Evolutionary conservation across 1,139 yeast species (phyloP).

Genomic region (Waltiozyma sp.): DNA sequence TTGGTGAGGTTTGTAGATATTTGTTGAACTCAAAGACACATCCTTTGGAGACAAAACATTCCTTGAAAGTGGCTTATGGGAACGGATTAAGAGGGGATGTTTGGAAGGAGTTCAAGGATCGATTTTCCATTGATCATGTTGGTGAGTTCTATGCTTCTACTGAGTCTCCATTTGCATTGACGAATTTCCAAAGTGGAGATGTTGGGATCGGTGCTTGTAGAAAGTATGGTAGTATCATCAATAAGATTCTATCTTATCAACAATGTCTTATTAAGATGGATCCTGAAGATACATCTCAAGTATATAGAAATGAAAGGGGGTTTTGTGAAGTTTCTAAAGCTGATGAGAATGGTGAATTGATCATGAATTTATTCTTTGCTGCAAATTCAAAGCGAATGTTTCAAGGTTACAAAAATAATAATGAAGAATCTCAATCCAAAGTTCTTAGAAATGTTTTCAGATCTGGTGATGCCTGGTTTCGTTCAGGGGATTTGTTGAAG

Average conservation of each 20-base stretch:
- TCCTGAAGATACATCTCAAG: slow-evolving; percentile 64
- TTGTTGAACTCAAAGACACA: slow-evolving; percentile 54
- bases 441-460: slow-evolving; percentile 60
- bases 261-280: slow-evolving; percentile 67
- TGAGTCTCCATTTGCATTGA: slow-evolving; percentile 87
- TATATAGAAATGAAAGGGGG: slow-evolving; percentile 65
- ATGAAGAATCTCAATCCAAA: slow-evolving; percentile 69
- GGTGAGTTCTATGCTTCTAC: slow-evolving; percentile 95
- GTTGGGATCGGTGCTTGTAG: slow-evolving; percentile 87
- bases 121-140: slow-evolving; percentile 65
- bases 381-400: slow-evolving; percentile 57
- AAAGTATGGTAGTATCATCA: slow-evolving; percentile 62
- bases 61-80: slow-evolving; percentile 70
- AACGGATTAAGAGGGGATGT: slow-evolving; percentile 91
- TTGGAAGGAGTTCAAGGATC: slow-evolving; percentile 68
- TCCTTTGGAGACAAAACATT: slow-evolving; percentile 57
- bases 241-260: slow-evolving; percentile 39
- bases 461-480: slow-evolving; percentile 86
- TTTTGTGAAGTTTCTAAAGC: slow-evolving; percentile 37
- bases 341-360: slow-evolving; percentile 78
- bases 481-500: slow-evolving; percentile 77
- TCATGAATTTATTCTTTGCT: slow-evolving; percentile 65
- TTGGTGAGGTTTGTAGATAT: slow-evolving; percentile 92
- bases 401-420: slow-evolving; percentile 84
- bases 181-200: slow-evolving; percentile 67